Evolutionary conservation across 441 rosid species (phyloP), one percentile per base, ranked within the genome.

Genomic region (Aleurites moluccanus): DNA sequence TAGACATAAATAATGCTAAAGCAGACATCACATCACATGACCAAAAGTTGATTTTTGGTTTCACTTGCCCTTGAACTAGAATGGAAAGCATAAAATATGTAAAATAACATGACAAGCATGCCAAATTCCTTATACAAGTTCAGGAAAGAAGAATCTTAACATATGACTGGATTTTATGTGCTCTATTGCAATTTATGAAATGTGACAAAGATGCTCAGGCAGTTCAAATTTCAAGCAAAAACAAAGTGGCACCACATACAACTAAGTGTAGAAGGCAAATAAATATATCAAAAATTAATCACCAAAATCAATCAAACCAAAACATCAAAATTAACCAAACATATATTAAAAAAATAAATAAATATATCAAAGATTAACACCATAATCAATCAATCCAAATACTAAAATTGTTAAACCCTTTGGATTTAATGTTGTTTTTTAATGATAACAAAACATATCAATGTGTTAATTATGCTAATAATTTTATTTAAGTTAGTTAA

Each of bases 241-340:
- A 27, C 14, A 40, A n/a, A n/a, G n/a, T 9, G 64, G 20, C 23
- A 28, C 10, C 25, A 18, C 44, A 60, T 25, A 45, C 59, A 71
- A 55, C 72, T 77, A 61, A 73, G 73, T 69, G 67, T 56, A 49
- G 72, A n/a, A 67, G 73, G 25, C 8, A 10, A 42, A 56, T n/a
- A n/a, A n/a, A n/a, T n/a, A n/a, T n/a, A n/a, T n/a, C n/a, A n/a
- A n/a, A n/a, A n/a, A n/a, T n/a, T n/a, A n/a, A n/a, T n/a, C n/a
- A n/a, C n/a, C n/a, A n/a, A n/a, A n/a, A n/a, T n/a, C n/a, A n/a
- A n/a, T n/a, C n/a, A n/a, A n/a, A n/a, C n/a, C n/a, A n/a, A n/a
- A n/a, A n/a, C n/a, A n/a, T n/a, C n/a, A n/a, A n/a, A n/a, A n/a
- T n/a, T n/a, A n/a, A n/a, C n/a, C n/a, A n/a, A n/a, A n/a, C n/a